Evolutionary conservation across 352 stramenopile genomes (phyloP).

Genomic region (Phytopythium vexans): DNA sequence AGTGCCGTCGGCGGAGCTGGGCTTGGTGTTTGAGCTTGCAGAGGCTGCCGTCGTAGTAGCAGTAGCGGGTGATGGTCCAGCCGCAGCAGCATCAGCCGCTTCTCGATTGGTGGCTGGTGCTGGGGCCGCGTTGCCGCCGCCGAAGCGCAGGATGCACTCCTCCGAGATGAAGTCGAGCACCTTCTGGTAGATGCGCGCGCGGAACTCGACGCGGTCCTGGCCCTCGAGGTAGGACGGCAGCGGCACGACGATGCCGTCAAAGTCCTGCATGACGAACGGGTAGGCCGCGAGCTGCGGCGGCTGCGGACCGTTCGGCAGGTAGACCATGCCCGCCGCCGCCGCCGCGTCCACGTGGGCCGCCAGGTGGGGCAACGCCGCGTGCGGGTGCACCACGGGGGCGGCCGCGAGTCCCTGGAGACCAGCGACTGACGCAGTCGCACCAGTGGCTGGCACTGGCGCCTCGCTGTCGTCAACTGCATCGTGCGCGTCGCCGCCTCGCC

Average conservation of each 20-base stretch:
- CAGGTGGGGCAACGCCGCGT: neutral
- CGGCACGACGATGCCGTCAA: constrained; percentile 78
- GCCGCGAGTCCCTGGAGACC: constrained; percentile 7
- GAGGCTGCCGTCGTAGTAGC: no score
- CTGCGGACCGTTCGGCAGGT: constrained; percentile 46
- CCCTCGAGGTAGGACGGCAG: constrained; percentile 73
- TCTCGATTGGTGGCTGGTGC: neutral
- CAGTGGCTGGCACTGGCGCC: constrained; percentile 1
- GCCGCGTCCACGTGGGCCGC: constrained; percentile 5
- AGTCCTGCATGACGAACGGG: constrained; percentile 62
- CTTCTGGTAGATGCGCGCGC: constrained; percentile 78
- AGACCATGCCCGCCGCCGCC: constrained; percentile 24
- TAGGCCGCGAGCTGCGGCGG: constrained; percentile 44
- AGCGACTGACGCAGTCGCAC: neutral
- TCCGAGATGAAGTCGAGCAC: constrained; percentile 83
- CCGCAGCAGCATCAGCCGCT: neutral
- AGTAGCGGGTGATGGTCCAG: no score
- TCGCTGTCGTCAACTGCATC: constrained; percentile 9
- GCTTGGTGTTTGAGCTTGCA: no score
- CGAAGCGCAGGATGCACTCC: constrained; percentile 62
- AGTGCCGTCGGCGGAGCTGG: no score
- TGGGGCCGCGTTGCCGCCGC: constrained; percentile 14
- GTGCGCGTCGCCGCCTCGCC: neutral
- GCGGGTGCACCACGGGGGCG: neutral
- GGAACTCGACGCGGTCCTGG: constrained; percentile 69